Evolutionary conservation across 1,284 basidiomycete genomes (phyloP), one percentile per base, ranked within the genome.

Genomic region (Fomitopsis palustris): DNA sequence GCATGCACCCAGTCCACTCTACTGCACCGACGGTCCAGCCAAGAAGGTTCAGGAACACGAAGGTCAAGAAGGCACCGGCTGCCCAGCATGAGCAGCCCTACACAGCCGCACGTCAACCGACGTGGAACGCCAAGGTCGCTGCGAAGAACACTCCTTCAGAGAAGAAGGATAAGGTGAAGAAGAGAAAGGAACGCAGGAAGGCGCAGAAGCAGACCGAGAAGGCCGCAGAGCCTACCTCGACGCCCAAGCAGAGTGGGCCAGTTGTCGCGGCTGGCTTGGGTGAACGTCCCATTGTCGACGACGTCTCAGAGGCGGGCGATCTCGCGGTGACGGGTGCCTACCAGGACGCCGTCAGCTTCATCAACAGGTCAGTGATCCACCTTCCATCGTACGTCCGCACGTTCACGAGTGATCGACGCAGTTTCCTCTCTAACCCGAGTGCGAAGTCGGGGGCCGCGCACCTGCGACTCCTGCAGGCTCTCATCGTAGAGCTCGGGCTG

Each of bases 311-410:
- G 65, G 67, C 68, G 27, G 76, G 74, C 23, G 79, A 78, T 42
- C 72, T 74, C 43, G 45, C 62, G 21, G 55, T 60, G 35, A 52
- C 61, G 3, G 75, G 77, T 4, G 68, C 76, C 52, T 83, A 82
- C 65, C 73, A 83, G 57, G 80, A 80, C 59, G 86, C 86, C 4
- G 77, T 80, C 17, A 74, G 73, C 54, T 87, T 79, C 66, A 84
- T 70, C 16, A 63, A 65, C 29, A 61, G 63, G 70, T 72, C 57
- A 58, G 70, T 71, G n/a, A 33, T 16, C 17, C 21, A 35, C 27
- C 16, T 19, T 21, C 10, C 8, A 19, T 53, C 35, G 42, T 17
- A 7, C 16, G 9, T 37, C 43, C 6, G 27, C 31, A 21, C 10
- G 19, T 35, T 31, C 31, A 16, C n/a, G 21, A 47, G 1, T 10